Evolutionary conservation across 1,139 yeast species (phyloP), one percentile per base, ranked within the genome.

Genomic region (Spathaspora sp.): DNA sequence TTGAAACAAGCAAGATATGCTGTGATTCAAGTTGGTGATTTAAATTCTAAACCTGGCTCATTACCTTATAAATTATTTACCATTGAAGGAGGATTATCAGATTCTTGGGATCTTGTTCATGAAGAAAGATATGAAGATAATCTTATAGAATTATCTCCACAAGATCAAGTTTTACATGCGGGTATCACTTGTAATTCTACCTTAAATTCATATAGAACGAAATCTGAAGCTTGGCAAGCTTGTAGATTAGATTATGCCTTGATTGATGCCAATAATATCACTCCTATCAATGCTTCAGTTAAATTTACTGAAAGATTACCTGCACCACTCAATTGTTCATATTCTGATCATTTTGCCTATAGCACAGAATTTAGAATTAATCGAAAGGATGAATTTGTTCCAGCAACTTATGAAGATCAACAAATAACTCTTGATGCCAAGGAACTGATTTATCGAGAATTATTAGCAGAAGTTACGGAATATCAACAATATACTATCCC

Each of bases 311-410:
- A 89, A 42, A 59, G 63, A 17, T 69, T 89, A 10, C 84, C 87
- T 0, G 69, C 70, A 1, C 72, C 73, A 2, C 66, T 80, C 11
- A 84, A 88, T 7, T 71, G 76, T 54, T 86, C 96, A 4, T 85
- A 80, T 54, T 89, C 97, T 0, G 99, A 93, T 61, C 99, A 93
- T 70, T 93, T 95, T 73, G 99, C 93, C 0, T 87, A 90, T 57
- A 71, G 81, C 27, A 84, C 89, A 15, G 80, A 81, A 15, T 61
- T 84, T 37, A 43, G 43, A 16, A 48, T 65, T 29, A 52, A 50
- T 33, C 39, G 47, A 11, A 47, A 46, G n/a, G 48, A 38, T 20
- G 43, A 33, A 17, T 44, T 46, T n/a, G 47, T 39, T 9, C 25
- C 39, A 15, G 38, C 47, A 16, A 41, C 50, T 15, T 53, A 54